Base-by-base conservation (phyloP, 768 basidiomycete genomes). In the Rhodotorula diobovata region DNA sequence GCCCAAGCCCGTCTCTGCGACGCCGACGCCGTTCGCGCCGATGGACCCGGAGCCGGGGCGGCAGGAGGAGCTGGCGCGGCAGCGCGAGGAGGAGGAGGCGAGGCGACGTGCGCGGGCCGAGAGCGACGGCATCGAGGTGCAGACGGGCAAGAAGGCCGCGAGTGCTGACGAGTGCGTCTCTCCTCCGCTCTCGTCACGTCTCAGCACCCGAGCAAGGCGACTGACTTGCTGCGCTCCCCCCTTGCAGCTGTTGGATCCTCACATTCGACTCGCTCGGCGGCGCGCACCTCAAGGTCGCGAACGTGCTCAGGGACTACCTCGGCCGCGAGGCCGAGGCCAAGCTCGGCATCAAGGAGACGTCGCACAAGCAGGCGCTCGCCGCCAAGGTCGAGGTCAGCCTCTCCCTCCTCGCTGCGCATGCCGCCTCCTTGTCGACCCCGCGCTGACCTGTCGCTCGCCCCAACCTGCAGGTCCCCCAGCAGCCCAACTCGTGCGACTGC, bases 401-500 rank as follows among this genome's bases (percentile, higher is more conserved):
- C 6, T 25, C 48, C 25, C 48, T 23, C 46, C 41, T 12, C 41
- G 18, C 41, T 7, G 39, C 39, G 39, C 39, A 14, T 39, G 9
- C 9, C 14, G 9, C 39, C 39, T 55, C 23, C 34, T 10, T 28
- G 3, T 21, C 6, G 7, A 10, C 39, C n/a, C 23, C 23, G 3
- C 8, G 25, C 34, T 63, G 32, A 43, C 39, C 45, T 4, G 54
- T 18, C 34, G 39, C 25, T 43, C 21, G 39, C 46, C 30, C 25
- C 45, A 25, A 5, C n/a, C 20, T 66, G 20, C 74, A 95, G 91
- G 91, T 93, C 8, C 95, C 95, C 8, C 82, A 83, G 34, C 96
- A 99, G 78, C 86, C 87, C 25, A 97, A 98, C 78, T 90, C 83
- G 73, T 90, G 88, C 77, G 94, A 97, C 79, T 99, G 96, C 75